Percentiles rank a stretch among this genome's conserved stretches.
phyloP scores from a whole-genome alignment of 176 grass and related monocot species.

The Chloris gayana region DNA sequence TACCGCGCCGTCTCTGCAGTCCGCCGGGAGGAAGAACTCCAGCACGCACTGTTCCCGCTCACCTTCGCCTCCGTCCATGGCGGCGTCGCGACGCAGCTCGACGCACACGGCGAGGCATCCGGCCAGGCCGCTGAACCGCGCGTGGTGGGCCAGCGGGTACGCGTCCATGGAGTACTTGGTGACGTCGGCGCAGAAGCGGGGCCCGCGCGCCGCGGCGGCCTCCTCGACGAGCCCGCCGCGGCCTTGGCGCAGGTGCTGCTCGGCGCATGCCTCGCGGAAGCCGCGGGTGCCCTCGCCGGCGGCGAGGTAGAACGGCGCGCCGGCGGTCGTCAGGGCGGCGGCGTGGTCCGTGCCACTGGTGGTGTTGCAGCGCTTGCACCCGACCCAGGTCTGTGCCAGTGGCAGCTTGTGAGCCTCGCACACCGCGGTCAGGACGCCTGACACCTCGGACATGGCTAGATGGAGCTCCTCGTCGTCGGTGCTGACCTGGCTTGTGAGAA shows the following conservation, averaged over 20 bases:
- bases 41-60: slow-evolving; percentile 50
- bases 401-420: slow-evolving; percentile 63
- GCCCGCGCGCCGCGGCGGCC: slow-evolving; percentile 21
- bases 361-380: slow-evolving; percentile 54
- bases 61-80: neutral
- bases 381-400: slow-evolving; percentile 78
- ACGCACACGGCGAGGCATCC: slow-evolving; percentile 69
- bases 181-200: slow-evolving; percentile 67
- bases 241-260: slow-evolving; percentile 66
- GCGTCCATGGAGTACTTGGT: slow-evolving; percentile 65
- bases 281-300: slow-evolving; percentile 27
- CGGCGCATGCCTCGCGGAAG: slow-evolving; percentile 76
- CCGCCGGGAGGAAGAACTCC: slow-evolving; percentile 81
- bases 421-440: slow-evolving; percentile 51
- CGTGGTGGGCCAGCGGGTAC: slow-evolving; percentile 88
- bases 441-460: slow-evolving; percentile 62
- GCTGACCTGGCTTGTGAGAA: slow-evolving; percentile 46
- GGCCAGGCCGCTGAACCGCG: slow-evolving; percentile 54
- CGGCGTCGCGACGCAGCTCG: neutral
- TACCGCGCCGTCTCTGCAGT: slow-evolving; percentile 45
- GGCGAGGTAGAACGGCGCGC: slow-evolving; percentile 56
- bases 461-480: slow-evolving; percentile 37
- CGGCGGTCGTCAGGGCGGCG: slow-evolving; percentile 55
- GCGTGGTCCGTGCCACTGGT: slow-evolving; percentile 13
- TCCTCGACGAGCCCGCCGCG: slow-evolving; percentile 67